Base-by-base conservation (phyloP, 352 stramenopile genomes). In the Thalassiosira livingstoniorum region DNA sequence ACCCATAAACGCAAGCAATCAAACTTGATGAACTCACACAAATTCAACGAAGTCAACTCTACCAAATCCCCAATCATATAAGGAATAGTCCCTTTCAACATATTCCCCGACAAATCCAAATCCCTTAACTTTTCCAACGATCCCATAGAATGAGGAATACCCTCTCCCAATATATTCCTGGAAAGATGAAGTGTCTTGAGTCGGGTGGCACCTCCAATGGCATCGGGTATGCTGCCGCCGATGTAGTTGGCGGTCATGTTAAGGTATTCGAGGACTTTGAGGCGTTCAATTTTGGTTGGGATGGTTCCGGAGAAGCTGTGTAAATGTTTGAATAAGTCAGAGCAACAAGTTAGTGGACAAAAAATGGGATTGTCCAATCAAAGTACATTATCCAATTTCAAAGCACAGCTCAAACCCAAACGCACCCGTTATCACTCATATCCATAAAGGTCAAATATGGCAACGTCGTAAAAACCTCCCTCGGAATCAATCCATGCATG, bases 211-310 rank as follows among this genome's bases (percentile, higher is more conserved):
- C 77, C 39, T 45, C 82, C 82, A 57, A 86, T 80, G 37, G 57
- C 47, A 21, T 42, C n/a, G 1, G 77, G 58, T 31, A 88, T 31
- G 25, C 60, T 77, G 55, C 82, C 82, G 3, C 23, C 66, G 45
- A 88, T 76, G 29, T 78, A 67, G 55, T 88, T 88, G 51, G 67
- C 53, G 32, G 82, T 86, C 0, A 88, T 69, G 42, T 88, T 88
- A 21, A 86, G 64, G 23, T 51, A 34, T 31, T 79, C 61, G 18
- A 87, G 55, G 23, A 51, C 34, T 31, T 51, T 62, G 43, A 47
- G 61, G 3, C 62, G 32, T 0, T 25, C 58, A 29, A 84, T 75
- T 60, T 83, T 45, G 2, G 57, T n/a, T 43, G 64, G 66, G 0
- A 87, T 37, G 3, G 73, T 83, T 0, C 81, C 81, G 7, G 75